Conservation (phyloP, 2,329 filamentous ascomycete genomes). For the Apiospora marii region DNA sequence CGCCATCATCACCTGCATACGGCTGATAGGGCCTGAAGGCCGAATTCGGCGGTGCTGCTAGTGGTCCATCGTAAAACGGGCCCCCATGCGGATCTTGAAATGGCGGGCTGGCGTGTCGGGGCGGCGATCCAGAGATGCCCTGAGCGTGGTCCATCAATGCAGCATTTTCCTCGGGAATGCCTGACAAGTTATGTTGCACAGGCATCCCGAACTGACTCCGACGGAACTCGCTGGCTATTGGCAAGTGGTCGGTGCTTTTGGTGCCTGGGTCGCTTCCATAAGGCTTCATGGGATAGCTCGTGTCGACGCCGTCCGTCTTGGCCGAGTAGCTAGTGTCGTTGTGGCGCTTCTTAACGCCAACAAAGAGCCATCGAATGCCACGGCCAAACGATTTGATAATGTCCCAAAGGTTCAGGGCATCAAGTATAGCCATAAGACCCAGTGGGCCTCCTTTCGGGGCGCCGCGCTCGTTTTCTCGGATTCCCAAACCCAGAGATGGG, state of each 20-base stretch:
- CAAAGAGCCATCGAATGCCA: conserved; percentile 81
- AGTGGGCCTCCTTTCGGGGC: conserved; percentile 70
- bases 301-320: conserved; percentile 46
- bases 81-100: conserved; percentile 25
- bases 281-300: conserved; percentile 44
- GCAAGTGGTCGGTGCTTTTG: conserved; percentile 49
- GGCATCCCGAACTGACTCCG: conserved; percentile 41
- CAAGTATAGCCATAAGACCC: conserved; percentile 70
- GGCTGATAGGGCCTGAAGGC: conserved; percentile 24
- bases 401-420: conserved; percentile 84
- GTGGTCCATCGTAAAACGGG: conserved; percentile 10
- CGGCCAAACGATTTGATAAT: conserved; percentile 81
- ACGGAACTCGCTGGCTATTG: conserved; percentile 49
- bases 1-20: conserved; percentile 26
- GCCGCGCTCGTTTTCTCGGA: conserved; percentile 52
- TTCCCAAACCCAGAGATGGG: conserved; percentile 47
- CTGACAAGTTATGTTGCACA: conserved; percentile 6
- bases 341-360: conserved; percentile 70
- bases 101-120: conserved; percentile 27
- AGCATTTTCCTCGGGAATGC: conserved; percentile 47
- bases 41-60: neutral
- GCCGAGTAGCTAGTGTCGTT: conserved; percentile 59
- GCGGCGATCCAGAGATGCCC: conserved; percentile 35
- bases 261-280: conserved; percentile 31
- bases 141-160: conserved; percentile 55